Conservation (phyloP, 2,329 filamentous ascomycete species). For the Didymella exigua region DNA sequence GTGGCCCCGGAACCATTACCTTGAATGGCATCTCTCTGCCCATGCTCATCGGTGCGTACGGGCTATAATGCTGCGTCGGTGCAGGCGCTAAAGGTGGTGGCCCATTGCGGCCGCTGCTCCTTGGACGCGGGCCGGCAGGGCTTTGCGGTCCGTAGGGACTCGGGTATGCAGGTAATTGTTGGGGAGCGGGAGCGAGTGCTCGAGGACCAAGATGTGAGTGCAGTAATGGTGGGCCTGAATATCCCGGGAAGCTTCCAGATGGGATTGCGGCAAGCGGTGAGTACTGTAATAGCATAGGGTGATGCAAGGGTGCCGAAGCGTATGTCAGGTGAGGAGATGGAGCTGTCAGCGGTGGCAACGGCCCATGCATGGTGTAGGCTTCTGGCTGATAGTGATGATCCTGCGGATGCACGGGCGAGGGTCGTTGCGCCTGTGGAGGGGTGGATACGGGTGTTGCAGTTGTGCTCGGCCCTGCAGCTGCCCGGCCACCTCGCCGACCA, state of each 20-base stretch:
- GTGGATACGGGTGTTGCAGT: slow-evolving; percentile 26
- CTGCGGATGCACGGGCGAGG: slow-evolving; percentile 25
- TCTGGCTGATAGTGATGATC: slow-evolving; percentile 29
- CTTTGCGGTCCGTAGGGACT: slow-evolving; percentile 40
- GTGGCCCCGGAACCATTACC: slow-evolving; percentile 38
- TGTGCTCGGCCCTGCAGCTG: slow-evolving; percentile 25
- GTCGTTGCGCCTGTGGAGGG: slow-evolving; percentile 24
- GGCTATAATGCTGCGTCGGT: slow-evolving; percentile 34
- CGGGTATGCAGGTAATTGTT: slow-evolving; percentile 32
- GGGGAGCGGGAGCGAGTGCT: slow-evolving; percentile 36
- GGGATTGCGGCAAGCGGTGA: slow-evolving; percentile 37
- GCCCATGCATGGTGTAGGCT: slow-evolving; percentile 24
- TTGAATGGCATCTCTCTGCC: slow-evolving; percentile 38
- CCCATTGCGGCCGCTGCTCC: slow-evolving; percentile 31
- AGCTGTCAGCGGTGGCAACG: slow-evolving; percentile 24
- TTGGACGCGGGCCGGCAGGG: slow-evolving; percentile 25
- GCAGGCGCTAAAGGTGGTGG: slow-evolving; percentile 41
- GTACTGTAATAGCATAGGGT: slow-evolving; percentile 34
- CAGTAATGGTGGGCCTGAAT: slow-evolving; percentile 21
- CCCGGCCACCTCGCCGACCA: slow-evolving; percentile 29
- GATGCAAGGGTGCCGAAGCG: slow-evolving; percentile 27
- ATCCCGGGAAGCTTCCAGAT: slow-evolving; percentile 24
- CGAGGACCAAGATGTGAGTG: slow-evolving; percentile 25
- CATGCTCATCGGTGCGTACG: slow-evolving; percentile 31
- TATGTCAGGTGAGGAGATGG: slow-evolving; percentile 32